Evolutionary conservation across 2,329 filamentous ascomycete genomes (phyloP).

Genomic region (Bipolaris bicolor): DNA sequence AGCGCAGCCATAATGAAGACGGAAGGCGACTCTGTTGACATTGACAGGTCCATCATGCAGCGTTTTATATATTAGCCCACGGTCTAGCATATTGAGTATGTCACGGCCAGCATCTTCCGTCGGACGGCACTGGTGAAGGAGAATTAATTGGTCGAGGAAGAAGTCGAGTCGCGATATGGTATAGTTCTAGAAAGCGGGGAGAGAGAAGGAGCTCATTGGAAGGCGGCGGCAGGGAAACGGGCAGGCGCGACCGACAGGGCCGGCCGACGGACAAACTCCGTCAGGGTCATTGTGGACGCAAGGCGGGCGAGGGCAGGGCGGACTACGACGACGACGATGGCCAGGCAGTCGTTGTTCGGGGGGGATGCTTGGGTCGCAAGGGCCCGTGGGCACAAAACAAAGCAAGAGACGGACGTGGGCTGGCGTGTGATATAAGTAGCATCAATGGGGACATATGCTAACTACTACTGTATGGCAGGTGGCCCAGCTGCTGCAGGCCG

Average conservation of each 20-base stretch:
- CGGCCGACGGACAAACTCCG: not conserved
- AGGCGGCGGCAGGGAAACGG: not conserved
- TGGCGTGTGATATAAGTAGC: constrained; percentile 6
- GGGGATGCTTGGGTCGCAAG: not conserved
- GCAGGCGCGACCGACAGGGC: not conserved
- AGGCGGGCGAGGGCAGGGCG: constrained; percentile 1
- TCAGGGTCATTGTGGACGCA: not conserved
- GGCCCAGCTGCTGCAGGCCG: constrained; percentile 1
- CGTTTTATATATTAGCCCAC: not conserved
- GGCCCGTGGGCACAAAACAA: constrained; percentile 3
- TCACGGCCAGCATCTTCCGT: no score
- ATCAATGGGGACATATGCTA: not conserved
- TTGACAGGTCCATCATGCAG: not conserved
- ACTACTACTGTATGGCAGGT: not conserved
- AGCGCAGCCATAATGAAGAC: not conserved
- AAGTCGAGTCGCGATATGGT: not conserved
- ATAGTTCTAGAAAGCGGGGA: not conserved
- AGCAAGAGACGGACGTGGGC: not conserved
- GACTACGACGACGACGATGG: not conserved
- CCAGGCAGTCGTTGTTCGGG: not conserved
- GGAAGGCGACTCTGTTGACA: not conserved
- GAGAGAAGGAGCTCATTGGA: not conserved
- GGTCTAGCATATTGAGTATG: not conserved
- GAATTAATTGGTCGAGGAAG: constrained; percentile 13
- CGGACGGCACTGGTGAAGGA: not conserved